These are phyloP conservation scores for Calonectria montana DNA, from an alignment of 2,329 filamentous ascomycete species.

Conservation along the genomic window DNA sequence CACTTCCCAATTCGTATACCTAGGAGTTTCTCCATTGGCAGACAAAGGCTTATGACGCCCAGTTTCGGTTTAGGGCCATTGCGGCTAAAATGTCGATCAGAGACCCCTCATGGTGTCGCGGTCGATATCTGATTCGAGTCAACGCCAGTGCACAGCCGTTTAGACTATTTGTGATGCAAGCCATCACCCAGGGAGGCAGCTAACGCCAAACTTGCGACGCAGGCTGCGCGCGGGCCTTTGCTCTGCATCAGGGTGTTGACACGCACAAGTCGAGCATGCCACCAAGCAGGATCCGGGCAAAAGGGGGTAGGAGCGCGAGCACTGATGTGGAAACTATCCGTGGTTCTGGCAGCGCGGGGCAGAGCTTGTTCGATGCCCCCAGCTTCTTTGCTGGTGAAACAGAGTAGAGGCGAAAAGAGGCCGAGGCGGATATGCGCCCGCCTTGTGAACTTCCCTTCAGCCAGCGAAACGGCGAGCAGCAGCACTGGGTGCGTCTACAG, in stretches of 20 bases:
- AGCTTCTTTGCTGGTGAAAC: conserved; percentile 19
- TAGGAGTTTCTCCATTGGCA: too few species aligned
- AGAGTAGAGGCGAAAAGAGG: neutral
- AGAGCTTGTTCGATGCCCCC: neutral
- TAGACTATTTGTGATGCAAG: neutral
- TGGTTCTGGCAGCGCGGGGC: neutral
- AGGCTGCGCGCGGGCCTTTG: neutral
- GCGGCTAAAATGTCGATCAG: neutral
- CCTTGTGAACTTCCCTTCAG: neutral
- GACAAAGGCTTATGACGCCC: neutral
- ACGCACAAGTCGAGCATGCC: neutral
- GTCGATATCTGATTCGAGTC: neutral
- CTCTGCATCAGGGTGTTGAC: neutral
- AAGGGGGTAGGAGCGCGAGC: neutral
- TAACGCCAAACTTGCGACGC: neutral
- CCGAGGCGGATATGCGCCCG: neutral
- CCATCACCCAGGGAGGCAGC: neutral
- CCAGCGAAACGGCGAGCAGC: conserved; percentile 1
- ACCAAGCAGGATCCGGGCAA: neutral
- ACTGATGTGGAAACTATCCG: neutral
- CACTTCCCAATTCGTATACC: neutral
- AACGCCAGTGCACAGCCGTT: neutral
- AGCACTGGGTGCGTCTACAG: neutral
- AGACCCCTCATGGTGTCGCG: neutral
- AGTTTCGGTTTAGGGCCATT: neutral